Evolutionary conservation across 257 asterid genomes (phyloP), one percentile per base, ranked within the genome.

Genomic region (Eustoma russellianum): DNA sequence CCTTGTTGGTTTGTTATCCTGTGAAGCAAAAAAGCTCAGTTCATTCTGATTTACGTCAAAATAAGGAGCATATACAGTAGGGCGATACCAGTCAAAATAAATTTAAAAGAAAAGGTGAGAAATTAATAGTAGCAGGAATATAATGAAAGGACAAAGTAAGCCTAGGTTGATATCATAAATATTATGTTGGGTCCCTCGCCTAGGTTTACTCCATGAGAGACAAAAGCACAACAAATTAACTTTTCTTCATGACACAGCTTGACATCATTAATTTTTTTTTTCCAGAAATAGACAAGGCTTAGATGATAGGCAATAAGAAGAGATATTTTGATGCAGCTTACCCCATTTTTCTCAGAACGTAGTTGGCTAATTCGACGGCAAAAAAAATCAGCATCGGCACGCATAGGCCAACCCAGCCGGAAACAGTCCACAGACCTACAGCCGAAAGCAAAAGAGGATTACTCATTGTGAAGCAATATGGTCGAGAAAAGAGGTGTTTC

Each of bases 361-460:
- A 43, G 64, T 59, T 55, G 70, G 60, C 70, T 81, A 16, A 60
- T 63, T 0, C 86, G 80, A 64, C 58, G 77, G 65, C 95, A 82
- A 68, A 92, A 92, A 76, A 85, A 92, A 78, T 92, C 97, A 74
- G 97, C 98, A 77, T 92, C 94, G 59, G 97, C 97, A 5, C 97
- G 98, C 98, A 92, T 92, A 44, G 98, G 98, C 98, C 98, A 92
- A 57, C 98, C 97, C 71, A 92, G 68, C 33, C 97, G 93, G 69
- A 92, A 92, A 77, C 98, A 92, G 75, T 92, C 98, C 57, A 77
- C 97, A 7, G 98, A 85, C 98, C 98, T 91, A 68, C 33, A 69
- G 28, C 46, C 57, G 44, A 24, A 38, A 10, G 51, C 15, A 18
- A 58, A 13, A 9, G 48, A 41, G 60, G 28, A 60, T 11, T 38